These are phyloP conservation scores for Dendrobium nobile DNA, from an alignment of 106 monocot genomes.

Conservation along the genomic window DNA sequence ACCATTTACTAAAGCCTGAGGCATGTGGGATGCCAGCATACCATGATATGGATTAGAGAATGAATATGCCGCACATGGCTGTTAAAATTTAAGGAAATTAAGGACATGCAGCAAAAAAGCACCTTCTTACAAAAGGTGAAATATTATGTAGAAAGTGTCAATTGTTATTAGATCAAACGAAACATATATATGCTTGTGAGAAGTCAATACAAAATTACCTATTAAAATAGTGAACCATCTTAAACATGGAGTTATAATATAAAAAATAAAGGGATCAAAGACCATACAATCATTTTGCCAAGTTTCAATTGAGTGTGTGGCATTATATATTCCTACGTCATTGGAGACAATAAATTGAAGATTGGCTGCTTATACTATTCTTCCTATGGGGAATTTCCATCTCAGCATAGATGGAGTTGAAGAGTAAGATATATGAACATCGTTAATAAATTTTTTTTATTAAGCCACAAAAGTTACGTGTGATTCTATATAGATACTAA, in stretches of 20 bases:
- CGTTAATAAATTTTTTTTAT: background rate
- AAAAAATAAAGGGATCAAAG: conserved; percentile 7
- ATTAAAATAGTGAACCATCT: background rate
- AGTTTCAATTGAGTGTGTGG: conserved; percentile 52
- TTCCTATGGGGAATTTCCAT: conserved; percentile 31
- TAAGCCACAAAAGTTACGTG: background rate
- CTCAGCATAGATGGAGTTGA: conserved; percentile 1
- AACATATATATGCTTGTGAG: background rate
- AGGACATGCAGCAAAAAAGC: background rate
- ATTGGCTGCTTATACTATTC: conserved; percentile 20
- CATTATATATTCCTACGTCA: conserved; percentile 37
- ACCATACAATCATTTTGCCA: conserved; percentile 39
- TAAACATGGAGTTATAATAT: background rate
- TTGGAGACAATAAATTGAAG: conserved; percentile 18
- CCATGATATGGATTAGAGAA: conserved; percentile 38
- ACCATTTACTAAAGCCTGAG: conserved; percentile 35
- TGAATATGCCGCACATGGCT: conserved; percentile 44
- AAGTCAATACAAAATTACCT: background rate
- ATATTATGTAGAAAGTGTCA: background rate
- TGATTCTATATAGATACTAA: background rate
- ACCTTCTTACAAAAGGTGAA: background rate
- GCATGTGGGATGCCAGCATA: conserved; percentile 31
- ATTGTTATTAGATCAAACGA: background rate
- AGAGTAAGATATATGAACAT: conserved; percentile 1
- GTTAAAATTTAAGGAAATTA: conserved; percentile 12